Evolutionary conservation across 2,329 filamentous ascomycete genomes (phyloP).

Genomic region (Neodidymelliopsis sp.): DNA sequence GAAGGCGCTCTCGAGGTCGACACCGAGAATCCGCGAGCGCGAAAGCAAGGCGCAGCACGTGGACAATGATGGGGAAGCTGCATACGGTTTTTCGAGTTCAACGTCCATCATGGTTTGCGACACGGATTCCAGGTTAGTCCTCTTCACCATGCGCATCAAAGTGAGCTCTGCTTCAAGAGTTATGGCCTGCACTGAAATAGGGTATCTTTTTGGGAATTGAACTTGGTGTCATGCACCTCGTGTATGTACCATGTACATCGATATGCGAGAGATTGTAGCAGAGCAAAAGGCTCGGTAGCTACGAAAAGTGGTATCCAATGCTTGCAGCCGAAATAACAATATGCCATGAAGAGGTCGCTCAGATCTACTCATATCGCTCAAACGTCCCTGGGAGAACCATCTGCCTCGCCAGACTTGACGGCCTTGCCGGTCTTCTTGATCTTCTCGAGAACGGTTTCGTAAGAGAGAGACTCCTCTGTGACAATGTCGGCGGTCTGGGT

Average conservation of each 20-base stretch:
- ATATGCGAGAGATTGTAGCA: constrained; percentile 3
- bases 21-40: constrained; percentile 28
- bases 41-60: constrained; percentile 4
- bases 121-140: too few relatives aligned
- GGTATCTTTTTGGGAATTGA: constrained; percentile 13
- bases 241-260: constrained; percentile 1
- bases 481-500: constrained; percentile 81
- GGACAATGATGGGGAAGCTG: constrained; percentile 4
- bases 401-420: constrained; percentile 77
- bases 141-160: too few relatives aligned
- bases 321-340: constrained; percentile 25
- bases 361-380: constrained; percentile 21
- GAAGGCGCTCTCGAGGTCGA: constrained; percentile 22
- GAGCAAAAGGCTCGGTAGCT: constrained; percentile 8
- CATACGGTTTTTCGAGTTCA: background rate
- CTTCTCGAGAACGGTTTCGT: constrained; percentile 82
- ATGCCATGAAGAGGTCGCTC: constrained; percentile 17
- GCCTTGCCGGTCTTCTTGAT: constrained; percentile 97
- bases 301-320: constrained; percentile 26
- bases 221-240: constrained; percentile 9
- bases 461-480: constrained; percentile 72
- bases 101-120: too few relatives aligned
- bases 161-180: background rate
- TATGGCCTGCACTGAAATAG: too few relatives aligned
- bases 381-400: constrained; percentile 59